Base-by-base conservation (phyloP, 2,329 filamentous ascomycete genomes). In the Chalaropsis ovoidea region DNA sequence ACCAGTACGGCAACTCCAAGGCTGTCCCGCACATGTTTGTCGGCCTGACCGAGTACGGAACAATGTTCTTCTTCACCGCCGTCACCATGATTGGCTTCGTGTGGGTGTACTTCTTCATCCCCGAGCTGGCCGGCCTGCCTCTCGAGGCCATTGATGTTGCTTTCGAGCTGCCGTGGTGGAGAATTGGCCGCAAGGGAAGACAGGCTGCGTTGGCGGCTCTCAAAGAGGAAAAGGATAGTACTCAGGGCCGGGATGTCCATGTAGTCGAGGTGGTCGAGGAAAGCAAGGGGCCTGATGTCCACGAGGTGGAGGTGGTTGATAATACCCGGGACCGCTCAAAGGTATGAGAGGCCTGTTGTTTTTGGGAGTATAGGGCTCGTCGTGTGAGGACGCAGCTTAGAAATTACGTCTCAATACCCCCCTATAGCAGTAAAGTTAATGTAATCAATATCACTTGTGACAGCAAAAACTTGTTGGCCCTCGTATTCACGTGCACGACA, bases 11-110 rank as follows among this genome's bases (percentile, higher is more conserved):
- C 31, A 90, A 89, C 76, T 81, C 84, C 0, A 85, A 88, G 43
- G 87, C 88, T 0, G 85, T 90, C 0, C 88, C 88, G 0, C 82
- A 84, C 69, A 89, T 91, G 87, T 81, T 92, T 56, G 78, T 91
- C 1, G 81, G 81, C 1, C 80, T 84, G 68, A 77, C 74, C 13
- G 78, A 80, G 45, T 82, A 80, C 67, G 89, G 89, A 0, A 91
- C 88, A 0, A 92, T 92, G 77, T 86, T 87, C 81, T 88, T 86
- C 76, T 92, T 91, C 74, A 79, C 82, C 0, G 82, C 80, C 2
- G 79, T 91, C 10, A 91, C 88, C 0, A 69, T 87, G 0, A 56
- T 90, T 3, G 88, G 88, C 35, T 82, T 86, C 2, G 41, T 80
- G 2, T 91, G 86, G 86, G 87, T 87, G 2, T 88, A 80, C 78